Evolutionary conservation across 1,284 basidiomycete species (phyloP).

Genomic region (Pseudozyma sp.): DNA sequence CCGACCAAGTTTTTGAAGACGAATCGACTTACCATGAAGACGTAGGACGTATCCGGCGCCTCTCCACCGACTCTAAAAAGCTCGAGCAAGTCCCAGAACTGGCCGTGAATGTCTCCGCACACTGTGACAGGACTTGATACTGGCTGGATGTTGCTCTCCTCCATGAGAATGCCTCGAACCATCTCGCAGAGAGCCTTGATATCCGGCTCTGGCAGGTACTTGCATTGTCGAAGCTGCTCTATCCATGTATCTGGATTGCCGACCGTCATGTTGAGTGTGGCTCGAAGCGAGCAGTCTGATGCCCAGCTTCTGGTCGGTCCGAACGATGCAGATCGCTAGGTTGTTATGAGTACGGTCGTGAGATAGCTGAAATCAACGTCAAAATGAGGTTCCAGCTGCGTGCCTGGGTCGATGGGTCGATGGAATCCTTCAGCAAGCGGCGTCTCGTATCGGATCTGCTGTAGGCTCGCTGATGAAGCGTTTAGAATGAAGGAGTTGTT

Average conservation of each 20-base stretch:
- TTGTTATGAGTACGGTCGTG: not conserved
- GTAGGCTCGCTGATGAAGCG: not conserved
- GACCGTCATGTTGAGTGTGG: conserved; percentile 24
- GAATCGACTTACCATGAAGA: conserved; percentile 83
- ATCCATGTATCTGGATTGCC: conserved; percentile 66
- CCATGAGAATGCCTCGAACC: conserved; percentile 85
- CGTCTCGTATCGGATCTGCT: not conserved
- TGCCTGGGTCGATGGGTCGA: not conserved
- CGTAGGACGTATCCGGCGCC: conserved; percentile 89
- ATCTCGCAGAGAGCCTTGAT: conserved; percentile 90
- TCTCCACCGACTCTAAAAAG: conserved; percentile 88
- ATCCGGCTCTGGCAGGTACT: conserved; percentile 86
- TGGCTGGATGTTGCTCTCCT: conserved; percentile 95
- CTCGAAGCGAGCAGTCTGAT: conserved; percentile 1
- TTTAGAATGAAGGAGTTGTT: not conserved
- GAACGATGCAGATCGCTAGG: not conserved
- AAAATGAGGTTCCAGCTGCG: not conserved
- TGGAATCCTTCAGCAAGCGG: not conserved
- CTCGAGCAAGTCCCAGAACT: conserved; percentile 95
- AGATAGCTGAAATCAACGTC: not conserved
- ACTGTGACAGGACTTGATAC: conserved; percentile 90
- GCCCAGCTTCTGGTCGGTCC: not conserved
- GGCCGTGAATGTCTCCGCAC: conserved; percentile 93
- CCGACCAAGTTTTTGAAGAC: not conserved
- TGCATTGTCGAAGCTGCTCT: conserved; percentile 81